These are phyloP conservation scores for Candida tunisiensis DNA, from an alignment of 1,139 yeast species.

Conservation along the genomic window DNA sequence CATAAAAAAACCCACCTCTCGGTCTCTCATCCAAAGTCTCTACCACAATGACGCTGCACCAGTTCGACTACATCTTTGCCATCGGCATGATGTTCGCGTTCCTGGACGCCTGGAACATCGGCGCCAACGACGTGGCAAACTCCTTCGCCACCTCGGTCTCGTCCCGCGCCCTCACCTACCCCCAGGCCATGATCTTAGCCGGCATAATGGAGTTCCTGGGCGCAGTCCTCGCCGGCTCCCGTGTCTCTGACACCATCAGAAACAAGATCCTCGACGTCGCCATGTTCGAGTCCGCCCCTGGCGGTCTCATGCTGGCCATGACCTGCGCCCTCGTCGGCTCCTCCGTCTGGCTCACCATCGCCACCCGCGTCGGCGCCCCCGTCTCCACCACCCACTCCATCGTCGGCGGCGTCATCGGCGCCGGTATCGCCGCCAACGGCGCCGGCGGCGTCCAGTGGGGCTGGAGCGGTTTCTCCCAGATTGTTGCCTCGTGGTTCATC, in stretches of 20 bases:
- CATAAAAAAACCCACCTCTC: too few relatives aligned
- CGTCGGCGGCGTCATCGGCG: conserved; percentile 63
- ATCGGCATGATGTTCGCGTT: conserved; percentile 51
- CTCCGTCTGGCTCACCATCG: conserved; percentile 53
- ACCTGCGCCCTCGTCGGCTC: conserved; percentile 63
- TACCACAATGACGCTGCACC: conserved; percentile 8
- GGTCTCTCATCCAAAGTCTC: too few relatives aligned
- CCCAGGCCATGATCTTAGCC: conserved; percentile 63
- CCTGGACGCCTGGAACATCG: conserved; percentile 66
- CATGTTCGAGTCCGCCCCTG: conserved; percentile 37
- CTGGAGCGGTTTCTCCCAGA: conserved; percentile 57
- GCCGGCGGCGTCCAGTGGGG: conserved; percentile 51
- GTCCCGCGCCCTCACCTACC: conserved; percentile 48
- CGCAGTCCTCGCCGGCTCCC: conserved; percentile 55
- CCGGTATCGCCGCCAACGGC: conserved; percentile 57
- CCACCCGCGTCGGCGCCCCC: conserved; percentile 55
- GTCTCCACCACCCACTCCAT: conserved; percentile 70
- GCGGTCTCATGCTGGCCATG: conserved; percentile 61
- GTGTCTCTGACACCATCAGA: conserved; percentile 56
- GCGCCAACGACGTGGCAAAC: conserved; percentile 75
- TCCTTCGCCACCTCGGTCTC: conserved; percentile 58
- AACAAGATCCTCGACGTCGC: conserved; percentile 38
- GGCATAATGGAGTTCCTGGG: conserved; percentile 57
- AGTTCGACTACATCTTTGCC: conserved; percentile 15
- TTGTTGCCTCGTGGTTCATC: conserved; percentile 68